Conservation (phyloP, 768 basidiomycete genomes). For the Jaapia argillacea region DNA sequence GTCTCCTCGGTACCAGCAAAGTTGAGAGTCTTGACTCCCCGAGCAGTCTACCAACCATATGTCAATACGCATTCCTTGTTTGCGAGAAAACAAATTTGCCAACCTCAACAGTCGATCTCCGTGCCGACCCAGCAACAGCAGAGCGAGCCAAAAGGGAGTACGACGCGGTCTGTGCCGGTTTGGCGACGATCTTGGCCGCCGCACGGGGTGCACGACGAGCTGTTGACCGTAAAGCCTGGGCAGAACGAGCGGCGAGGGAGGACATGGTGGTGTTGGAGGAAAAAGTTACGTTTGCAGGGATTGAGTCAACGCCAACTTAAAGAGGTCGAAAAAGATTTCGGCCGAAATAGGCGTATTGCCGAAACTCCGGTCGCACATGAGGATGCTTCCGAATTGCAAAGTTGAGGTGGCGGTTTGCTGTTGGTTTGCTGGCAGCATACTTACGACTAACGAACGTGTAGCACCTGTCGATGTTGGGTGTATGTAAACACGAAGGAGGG, state of each 20-base stretch:
- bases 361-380: constrained; percentile 1
- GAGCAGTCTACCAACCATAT: constrained; percentile 43
- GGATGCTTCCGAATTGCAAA: no score
- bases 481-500: no score
- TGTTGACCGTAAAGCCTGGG: constrained; percentile 52
- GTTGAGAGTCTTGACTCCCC: constrained; percentile 92
- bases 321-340: background rate
- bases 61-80: constrained; percentile 5
- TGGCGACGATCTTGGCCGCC: constrained; percentile 27
- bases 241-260: constrained; percentile 55
- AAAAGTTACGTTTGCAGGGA: no score
- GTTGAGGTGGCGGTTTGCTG: no score
- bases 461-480: no score
- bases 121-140: constrained; percentile 14
- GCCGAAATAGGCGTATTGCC: background rate
- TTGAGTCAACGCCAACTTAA: background rate
- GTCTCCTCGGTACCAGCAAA: constrained; percentile 91
- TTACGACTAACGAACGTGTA: no score
- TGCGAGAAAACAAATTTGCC: constrained; percentile 8
- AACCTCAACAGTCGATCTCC: constrained; percentile 28
- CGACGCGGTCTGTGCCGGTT: constrained; percentile 42
- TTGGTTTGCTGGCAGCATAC: no score
- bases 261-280: constrained; percentile 36
- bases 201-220: constrained; percentile 57
- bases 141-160: constrained; percentile 60